Base-by-base conservation (phyloP, 1,284 basidiomycete species). In the Leucoagaricus sp. region DNA sequence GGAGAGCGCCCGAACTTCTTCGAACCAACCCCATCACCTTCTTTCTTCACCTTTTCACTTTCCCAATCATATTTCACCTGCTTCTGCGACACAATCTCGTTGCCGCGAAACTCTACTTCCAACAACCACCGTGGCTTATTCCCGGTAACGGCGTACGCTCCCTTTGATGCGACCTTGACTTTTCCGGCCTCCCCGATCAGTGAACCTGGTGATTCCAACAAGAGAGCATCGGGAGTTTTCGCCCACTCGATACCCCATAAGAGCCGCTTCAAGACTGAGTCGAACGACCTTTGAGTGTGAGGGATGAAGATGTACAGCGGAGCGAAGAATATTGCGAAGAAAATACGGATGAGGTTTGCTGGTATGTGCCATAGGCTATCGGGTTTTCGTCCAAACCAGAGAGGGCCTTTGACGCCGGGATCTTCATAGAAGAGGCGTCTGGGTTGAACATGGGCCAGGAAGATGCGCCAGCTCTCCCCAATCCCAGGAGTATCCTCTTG, bases 101-200 rank as follows among this genome's bases (percentile, higher is more conserved):
- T 28, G 15, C 45, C 45, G 10, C 28, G 33, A 41, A 55, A 55
- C 7, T 21, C 10, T 12, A 55, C 53, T n/a, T 55, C 23, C 5
- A 48, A 34, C 19, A 55, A n/a, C 44, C 44, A 54, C 15, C 6
- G 9, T 13, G 53, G 45, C 3, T 55, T 55, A 8, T 48, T 29
- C 8, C 53, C 53, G 9, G 45, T 48, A 34, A 55, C 53, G 1
- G 53, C 44, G 23, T 55, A 55, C n/a, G 41, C n/a, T n/a, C 53
- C 53, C 8, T 10, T 15, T 25, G 36, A 29, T 12, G 23, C 19
- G 7, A 12, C 15, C 21, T 9, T 25, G 10, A 50, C 6, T 8
- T 33, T 40, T 17, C 28, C 46, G 25, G 40, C 29, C 21, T 40
- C 28, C 7, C 29, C 13, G 15, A 23, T 13, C 12, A 36, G 10